These are phyloP conservation scores for Poa pratensis DNA, from an alignment of 176 grass and related monocot genomes.

Conservation along the genomic window DNA sequence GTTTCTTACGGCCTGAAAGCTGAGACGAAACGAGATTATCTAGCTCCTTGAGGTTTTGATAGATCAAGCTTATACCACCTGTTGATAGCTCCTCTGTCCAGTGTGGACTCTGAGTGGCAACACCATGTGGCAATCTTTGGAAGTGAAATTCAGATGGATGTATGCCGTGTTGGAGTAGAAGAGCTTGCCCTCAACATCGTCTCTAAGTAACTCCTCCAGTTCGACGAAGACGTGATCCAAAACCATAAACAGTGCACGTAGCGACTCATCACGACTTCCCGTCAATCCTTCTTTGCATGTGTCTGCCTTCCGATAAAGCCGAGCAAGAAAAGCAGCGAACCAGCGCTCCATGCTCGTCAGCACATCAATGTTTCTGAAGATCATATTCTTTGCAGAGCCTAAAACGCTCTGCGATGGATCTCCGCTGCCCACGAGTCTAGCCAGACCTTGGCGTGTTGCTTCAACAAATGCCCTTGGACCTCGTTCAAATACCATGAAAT, in stretches of 20 bases:
- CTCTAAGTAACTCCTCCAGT: background rate
- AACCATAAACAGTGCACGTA: background rate
- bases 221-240: background rate
- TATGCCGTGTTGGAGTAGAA: background rate
- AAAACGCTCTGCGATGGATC: background rate
- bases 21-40: conserved; percentile 54
- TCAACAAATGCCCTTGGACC: background rate
- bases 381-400: background rate
- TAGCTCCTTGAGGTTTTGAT: conserved; percentile 78
- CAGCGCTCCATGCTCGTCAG: background rate
- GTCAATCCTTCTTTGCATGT: background rate
- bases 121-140: conserved; percentile 45
- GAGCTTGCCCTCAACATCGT: background rate
- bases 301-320: background rate
- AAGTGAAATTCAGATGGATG: conserved; percentile 52
- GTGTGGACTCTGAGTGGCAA: conserved; percentile 47
- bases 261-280: background rate
- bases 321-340: background rate
- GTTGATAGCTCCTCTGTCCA: conserved; percentile 61
- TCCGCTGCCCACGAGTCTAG: background rate
- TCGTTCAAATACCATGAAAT: background rate
- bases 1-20: conserved; percentile 70
- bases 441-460: background rate
- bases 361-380: background rate
- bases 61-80: conserved; percentile 62